Evolutionary conservation across 257 asterid genomes (phyloP).

Genomic region (Solanum piurae): DNA sequence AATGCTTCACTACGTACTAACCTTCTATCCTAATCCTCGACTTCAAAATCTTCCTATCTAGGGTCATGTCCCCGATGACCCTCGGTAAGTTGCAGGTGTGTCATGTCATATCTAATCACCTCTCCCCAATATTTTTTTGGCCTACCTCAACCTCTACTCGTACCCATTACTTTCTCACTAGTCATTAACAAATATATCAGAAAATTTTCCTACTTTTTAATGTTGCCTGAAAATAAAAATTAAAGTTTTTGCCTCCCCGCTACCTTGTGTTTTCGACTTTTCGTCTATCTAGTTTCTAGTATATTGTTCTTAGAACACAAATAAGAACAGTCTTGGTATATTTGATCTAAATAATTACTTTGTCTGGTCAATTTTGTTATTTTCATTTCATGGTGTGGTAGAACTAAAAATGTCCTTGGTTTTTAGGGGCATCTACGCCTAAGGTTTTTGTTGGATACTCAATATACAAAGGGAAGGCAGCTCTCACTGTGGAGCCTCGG

Average conservation of each 20-base stretch:
- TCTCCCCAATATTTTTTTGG: neutral
- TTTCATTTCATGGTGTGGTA: neutral
- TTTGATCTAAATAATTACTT: neutral
- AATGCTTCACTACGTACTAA: no score
- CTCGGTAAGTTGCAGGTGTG: no score
- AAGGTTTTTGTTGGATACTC: slow-evolving; percentile 80
- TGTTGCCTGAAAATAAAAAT: neutral
- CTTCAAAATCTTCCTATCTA: no score
- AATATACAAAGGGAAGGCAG: slow-evolving; percentile 92
- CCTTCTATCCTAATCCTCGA: no score
- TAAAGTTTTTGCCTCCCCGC: no score
- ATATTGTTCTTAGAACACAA: neutral
- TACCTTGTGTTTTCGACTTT: neutral
- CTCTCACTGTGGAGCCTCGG: slow-evolving; percentile 74
- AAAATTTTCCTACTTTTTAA: neutral
- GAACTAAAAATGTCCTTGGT: neutral
- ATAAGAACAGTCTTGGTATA: neutral
- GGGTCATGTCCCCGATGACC: no score
- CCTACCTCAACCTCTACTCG: no score
- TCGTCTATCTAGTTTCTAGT: neutral
- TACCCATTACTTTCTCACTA: no score
- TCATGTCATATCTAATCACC: no score
- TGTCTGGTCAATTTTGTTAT: neutral
- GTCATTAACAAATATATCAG: neutral
- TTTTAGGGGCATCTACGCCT: slow-evolving; percentile 44